These are phyloP conservation scores for Saccharomycopsis fodiens DNA, from an alignment of 805 yeast genomes.

Conservation along the genomic window DNA sequence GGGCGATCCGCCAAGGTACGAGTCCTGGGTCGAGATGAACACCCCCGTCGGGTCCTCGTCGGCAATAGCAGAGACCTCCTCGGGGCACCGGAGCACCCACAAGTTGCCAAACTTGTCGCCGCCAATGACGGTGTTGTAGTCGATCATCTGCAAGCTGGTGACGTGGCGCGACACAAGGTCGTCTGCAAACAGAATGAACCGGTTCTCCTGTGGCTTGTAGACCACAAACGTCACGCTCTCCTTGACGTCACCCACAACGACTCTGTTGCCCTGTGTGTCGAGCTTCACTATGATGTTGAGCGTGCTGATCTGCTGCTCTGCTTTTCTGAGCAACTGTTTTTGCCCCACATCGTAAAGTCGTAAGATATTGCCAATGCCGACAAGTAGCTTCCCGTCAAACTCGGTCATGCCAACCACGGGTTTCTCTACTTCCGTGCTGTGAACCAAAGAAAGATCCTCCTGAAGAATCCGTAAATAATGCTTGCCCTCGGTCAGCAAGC, in stretches of 20 bases:
- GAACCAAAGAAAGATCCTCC: slow-evolving; percentile 37
- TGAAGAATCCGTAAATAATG: slow-evolving; percentile 33
- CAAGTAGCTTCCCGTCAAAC: slow-evolving; percentile 56
- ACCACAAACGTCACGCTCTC: slow-evolving; percentile 54
- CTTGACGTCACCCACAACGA: slow-evolving; percentile 66
- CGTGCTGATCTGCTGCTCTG: slow-evolving; percentile 39
- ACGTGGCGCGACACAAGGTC: slow-evolving; percentile 64
- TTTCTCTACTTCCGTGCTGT: slow-evolving; percentile 49
- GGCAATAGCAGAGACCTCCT: slow-evolving; percentile 37
- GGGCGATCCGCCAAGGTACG: slow-evolving; percentile 42
- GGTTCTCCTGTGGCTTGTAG: slow-evolving; percentile 40
- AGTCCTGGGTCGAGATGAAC: slow-evolving; percentile 29
- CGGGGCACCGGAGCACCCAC: slow-evolving; percentile 56
- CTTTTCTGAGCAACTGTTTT: slow-evolving; percentile 69
- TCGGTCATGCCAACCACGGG: slow-evolving; percentile 40
- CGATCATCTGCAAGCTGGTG: slow-evolving; percentile 53
- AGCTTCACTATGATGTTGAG: slow-evolving; percentile 47
- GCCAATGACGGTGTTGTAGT: slow-evolving; percentile 66
- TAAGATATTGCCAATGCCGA: slow-evolving; percentile 46
- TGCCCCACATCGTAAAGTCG: slow-evolving; percentile 67
- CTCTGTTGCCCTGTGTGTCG: slow-evolving; percentile 44
- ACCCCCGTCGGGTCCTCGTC: slow-evolving; percentile 44
- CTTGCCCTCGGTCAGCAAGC: slow-evolving; percentile 5
- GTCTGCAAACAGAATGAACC: slow-evolving; percentile 58
- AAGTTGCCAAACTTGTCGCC: slow-evolving; percentile 88